Base-by-base conservation (phyloP, 257 asterid species). In the Primulina eburnea region DNA sequence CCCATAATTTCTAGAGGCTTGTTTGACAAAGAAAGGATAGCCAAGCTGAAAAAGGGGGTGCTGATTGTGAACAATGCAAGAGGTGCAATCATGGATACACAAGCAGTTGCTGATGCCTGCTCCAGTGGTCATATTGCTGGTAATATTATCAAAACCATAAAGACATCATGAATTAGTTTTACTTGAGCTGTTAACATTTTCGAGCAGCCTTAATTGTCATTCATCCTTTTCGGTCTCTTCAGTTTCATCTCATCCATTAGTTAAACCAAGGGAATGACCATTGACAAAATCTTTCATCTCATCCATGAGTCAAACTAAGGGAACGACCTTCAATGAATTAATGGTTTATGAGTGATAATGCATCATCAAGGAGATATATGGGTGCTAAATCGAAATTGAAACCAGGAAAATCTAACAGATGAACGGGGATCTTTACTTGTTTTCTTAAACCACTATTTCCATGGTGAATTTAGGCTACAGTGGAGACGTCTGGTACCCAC, bases 401-500 rank as follows among this genome's bases (percentile, higher is more conserved):
- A 65, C 10, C 4, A 21, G 43, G 43, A 35, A 43, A 43, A 43
- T 11, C 18, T 16, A 50, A 43, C 3, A 8, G 21, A 50, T 50
- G 7, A 50, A 50, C 57, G 3, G 8, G 21, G 24, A 28, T 55
- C 20, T 26, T 24, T n/a, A 52, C 4, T 17, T 68, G 29, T 8
- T 2, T 35, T 29, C 26, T 64, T 29, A 53, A n/a, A 26, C 20
- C 47, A 38, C 26, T 59, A 24, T 9, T 60, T n/a, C 7, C 24
- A 32, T 35, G 62, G 35, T 55, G 21, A 62, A 32, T 67, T 12
- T 70, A 92, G 98, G 99, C 24, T 94, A 94, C 81, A 91, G 99
- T 38, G 99, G 99, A 63, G 99, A 94, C 76, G 99, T 91, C 72
- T 94, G 99, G 99, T 60, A 86, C 81, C 97, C 99, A 32, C 99